phyloP scores from a whole-genome alignment of 148 eudicot species.

The Camellia lanceoleosa region DNA sequence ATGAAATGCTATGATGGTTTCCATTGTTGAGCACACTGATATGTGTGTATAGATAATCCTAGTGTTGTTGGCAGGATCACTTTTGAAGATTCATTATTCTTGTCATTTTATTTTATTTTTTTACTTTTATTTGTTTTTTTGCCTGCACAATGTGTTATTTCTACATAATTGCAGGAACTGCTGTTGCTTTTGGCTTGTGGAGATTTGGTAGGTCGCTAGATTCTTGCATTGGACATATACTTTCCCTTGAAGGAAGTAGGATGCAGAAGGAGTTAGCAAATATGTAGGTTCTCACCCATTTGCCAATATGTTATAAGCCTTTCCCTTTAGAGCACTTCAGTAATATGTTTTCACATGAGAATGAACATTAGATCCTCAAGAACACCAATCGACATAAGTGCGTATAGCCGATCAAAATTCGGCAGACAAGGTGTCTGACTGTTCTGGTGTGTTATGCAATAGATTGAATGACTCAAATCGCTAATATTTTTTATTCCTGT shows the following conservation, averaged over 20 bases:
- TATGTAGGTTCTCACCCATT: slow-evolving; percentile 32
- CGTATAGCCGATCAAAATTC: not conserved
- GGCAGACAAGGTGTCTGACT: not conserved
- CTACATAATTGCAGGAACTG: slow-evolving; percentile 33
- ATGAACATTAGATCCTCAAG: too few relatives aligned
- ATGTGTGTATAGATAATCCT: not conserved
- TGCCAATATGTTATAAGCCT: not conserved
- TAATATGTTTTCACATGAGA: not conserved
- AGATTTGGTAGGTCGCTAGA: slow-evolving; percentile 31
- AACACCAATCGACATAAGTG: too few relatives aligned
- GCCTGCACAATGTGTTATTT: not conserved
- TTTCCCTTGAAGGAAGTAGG: slow-evolving; percentile 49
- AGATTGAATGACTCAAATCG: not conserved
- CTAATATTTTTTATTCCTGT: not conserved
- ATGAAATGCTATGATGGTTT: not conserved
- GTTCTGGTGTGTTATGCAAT: not conserved
- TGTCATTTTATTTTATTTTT: not conserved
- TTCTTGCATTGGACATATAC: slow-evolving; percentile 38
- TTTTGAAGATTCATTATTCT: slow-evolving; percentile 1
- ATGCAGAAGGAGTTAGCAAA: slow-evolving; percentile 52
- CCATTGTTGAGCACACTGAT: not conserved
- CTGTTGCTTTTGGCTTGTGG: slow-evolving; percentile 30
- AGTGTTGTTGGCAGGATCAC: not conserved
- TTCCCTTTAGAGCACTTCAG: not conserved
- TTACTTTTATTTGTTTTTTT: not conserved